Conservation (phyloP, 441 rosid genomes). For the Adansonia grandidieri region DNA sequence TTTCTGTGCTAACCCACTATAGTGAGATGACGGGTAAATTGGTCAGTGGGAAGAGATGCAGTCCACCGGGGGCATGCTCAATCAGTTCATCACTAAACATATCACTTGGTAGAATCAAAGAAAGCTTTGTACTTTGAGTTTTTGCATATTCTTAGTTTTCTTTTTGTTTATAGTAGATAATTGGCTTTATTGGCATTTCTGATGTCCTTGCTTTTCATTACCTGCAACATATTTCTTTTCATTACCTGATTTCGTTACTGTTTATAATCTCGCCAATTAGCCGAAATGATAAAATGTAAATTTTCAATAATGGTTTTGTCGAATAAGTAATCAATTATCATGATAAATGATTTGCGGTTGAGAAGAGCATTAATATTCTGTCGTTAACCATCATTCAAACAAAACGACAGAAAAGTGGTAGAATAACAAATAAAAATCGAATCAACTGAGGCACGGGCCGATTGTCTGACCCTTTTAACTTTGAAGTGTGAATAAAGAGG, state of each 20-base stretch:
- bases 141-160: constrained; percentile 40
- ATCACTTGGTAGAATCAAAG: constrained; percentile 99
- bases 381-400: no score
- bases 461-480: not conserved
- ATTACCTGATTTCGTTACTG: no score
- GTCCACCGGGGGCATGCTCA: constrained; percentile 44
- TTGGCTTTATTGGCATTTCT: constrained; percentile 31
- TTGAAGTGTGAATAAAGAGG: not conserved
- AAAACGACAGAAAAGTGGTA: no score
- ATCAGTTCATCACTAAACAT: constrained; percentile 70
- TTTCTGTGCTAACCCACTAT: constrained; percentile 63
- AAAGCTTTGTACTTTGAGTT: constrained; percentile 99
- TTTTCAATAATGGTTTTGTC: not conserved
- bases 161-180: constrained; percentile 2
- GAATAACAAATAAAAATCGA: no score
- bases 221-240: constrained; percentile 4
- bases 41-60: constrained; percentile 62
- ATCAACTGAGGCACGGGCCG: no score
- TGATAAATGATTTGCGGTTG: no score
- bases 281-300: no score
- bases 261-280: no score
- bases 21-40: constrained; percentile 63
- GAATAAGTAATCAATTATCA: no score
- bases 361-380: no score
- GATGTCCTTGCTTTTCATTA: constrained; percentile 29